Percentiles rank a stretch among this genome's conserved stretches.
Conservation (phyloP, 148 eudicot species). For the Selenicereus undatus region DNA sequence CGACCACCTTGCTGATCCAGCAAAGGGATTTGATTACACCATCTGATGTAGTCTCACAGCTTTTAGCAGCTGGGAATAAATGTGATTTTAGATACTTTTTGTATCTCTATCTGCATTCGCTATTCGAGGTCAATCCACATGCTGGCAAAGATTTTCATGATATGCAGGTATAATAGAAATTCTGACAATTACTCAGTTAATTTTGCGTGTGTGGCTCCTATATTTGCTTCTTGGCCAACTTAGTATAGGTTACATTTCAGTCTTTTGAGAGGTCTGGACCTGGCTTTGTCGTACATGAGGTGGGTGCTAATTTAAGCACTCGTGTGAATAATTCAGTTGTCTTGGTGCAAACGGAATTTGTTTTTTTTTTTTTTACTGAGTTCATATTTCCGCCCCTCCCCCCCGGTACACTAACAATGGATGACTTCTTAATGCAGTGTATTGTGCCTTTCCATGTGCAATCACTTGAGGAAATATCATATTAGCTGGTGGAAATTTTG, state of each 20-base stretch:
- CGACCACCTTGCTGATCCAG: conserved; percentile 67
- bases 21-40: conserved; percentile 72
- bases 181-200: conserved; percentile 4
- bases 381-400: not conserved
- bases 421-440: not conserved
- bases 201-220: conserved; percentile 4
- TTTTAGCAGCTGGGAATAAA: conserved; percentile 55
- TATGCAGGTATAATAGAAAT: conserved; percentile 66
- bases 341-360: not conserved
- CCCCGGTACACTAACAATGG: not conserved
- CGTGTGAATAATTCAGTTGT: not conserved
- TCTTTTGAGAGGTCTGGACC: not conserved
- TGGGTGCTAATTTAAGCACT: not conserved
- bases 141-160: conserved; percentile 94
- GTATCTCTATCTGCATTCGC: conserved; percentile 67
- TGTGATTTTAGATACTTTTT: conserved; percentile 66
- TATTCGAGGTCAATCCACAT: conserved; percentile 81
- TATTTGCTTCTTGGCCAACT: not conserved
- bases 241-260: not conserved
- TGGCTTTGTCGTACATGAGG: not conserved
- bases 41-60: conserved; percentile 81
- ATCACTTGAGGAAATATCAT: not conserved
- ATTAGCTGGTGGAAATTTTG: not conserved
- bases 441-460: conserved; percentile 2
- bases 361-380: not conserved